Evolutionary conservation across 1,284 basidiomycete species (phyloP), one percentile per base, ranked within the genome.

Genomic region (Heimioporus retisporus): DNA sequence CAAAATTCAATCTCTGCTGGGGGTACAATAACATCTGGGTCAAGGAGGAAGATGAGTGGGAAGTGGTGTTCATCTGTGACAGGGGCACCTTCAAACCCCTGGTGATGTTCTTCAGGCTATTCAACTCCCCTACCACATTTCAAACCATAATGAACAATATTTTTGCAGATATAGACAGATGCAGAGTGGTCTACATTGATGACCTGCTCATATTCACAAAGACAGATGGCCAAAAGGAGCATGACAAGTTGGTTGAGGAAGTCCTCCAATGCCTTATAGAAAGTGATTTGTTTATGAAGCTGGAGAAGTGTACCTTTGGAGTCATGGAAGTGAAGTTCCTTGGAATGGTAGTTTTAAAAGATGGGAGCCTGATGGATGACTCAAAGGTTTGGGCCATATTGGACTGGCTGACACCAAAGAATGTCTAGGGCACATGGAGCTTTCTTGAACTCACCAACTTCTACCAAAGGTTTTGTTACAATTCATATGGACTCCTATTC

Each of bases 271-370:
- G 31, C 3, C 48, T 60, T 3, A 14, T 35, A 2, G 64, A 77
- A 4, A 66, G 79, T 46, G 58, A 73, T 1, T 73, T 84, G 1
- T 79, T 60, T 55, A 57, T 75, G 1, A 84, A 84, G 63, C 66
- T 73, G 13, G 51, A 15, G 77, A 85, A 86, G 64, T 85, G 83
- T 67, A 61, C 71, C 1, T 85, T 85, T 70, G 64, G 76, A 28
- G 42, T 63, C 13, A n/a, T 48, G 7, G n/a, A 72, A 40, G 70
- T 80, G 4, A 77, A 82, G 18, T 86, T 81, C 71, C 71, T 87
- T 0, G 83, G 84, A 4, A 75, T 81, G 61, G 71, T 82, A 56
- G 70, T 85, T 8, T 56, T 58, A 4, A 28, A 69, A 59, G 65
- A 76, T 11, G 73, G 75, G 0, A 61, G 84, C 13, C 23, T 50